Evolutionary conservation across 257 asterid genomes (phyloP), one percentile per base, ranked within the genome.

Genomic region (Scutellaria baicalensis): DNA sequence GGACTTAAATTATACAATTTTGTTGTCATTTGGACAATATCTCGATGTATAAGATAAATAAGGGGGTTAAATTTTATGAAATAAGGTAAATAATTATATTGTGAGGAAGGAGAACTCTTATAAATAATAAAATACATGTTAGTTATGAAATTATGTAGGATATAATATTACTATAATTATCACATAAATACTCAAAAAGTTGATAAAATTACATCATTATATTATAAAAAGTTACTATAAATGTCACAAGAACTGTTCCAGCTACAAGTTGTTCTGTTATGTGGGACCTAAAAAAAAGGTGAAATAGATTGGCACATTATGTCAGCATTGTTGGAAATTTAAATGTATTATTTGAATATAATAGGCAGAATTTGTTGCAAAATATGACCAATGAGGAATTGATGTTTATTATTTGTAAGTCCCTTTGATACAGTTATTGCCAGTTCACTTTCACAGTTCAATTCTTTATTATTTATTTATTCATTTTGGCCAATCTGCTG

Each of bases 371-470:
- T 16, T 76, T 70, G 76, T 64, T 77, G 77, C 40, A 40, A 13
- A 56, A 66, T 64, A 11, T 58, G 70, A 5, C 80, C 76, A 64
- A 70, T 23, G 12, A 57, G 66, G 57, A 65, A 59, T 36, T 39
- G 44, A 8, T 33, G 13, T 14, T 17, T 27, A 42, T 42, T 66
- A 40, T 66, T 66, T 42, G 12, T 56, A 39, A 18, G 38, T 64
- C 10, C 39, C 16, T 21, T 16, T 23, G 33, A 27, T 27, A 13
- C 47, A 48, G 8, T 63, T 23, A 2, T 55, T 47, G 68, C 76
- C 72, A 47, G 80, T 64, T 76, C 68, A 57, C 13, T 39, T 48
- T 58, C 48, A 63, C 71, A 54, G 67, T 70, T 57, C 9, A 33
- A 18, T 13, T 57, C 13, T 13, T 56, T 51, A 51, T 17, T 18